phyloP scores from a whole-genome alignment of 192 early-diverging fungal genomes.

The Coemansia sp. region DNA sequence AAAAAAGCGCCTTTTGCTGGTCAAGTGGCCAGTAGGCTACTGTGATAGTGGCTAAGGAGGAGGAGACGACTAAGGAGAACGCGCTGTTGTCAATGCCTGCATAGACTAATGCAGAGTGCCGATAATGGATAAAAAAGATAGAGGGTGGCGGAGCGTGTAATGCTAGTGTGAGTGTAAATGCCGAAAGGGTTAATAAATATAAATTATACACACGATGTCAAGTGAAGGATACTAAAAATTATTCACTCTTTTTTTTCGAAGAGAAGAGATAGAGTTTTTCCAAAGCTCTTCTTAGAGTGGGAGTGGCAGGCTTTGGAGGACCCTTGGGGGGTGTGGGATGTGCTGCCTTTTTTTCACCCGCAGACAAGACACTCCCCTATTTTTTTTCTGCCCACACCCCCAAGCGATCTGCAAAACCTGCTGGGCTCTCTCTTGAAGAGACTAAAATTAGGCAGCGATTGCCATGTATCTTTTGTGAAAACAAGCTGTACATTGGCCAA shows the following conservation, averaged over 20 bases:
- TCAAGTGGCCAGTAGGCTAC: conserved; percentile 5
- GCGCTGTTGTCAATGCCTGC: conserved; percentile 25
- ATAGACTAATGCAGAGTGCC: conserved; percentile 20
- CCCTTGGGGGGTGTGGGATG: background rate
- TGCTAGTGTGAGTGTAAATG: conserved; percentile 1
- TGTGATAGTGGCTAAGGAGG: background rate
- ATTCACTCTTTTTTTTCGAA: background rate
- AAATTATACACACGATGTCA: conserved; percentile 5
- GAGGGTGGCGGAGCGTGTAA: background rate
- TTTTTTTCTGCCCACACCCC: background rate
- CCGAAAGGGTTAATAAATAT: conserved; percentile 1
- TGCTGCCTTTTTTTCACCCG: background rate
- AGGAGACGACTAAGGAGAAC: conserved; percentile 8
- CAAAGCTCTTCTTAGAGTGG: background rate
- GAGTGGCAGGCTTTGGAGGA: background rate
- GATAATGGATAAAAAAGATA: conserved; percentile 4
- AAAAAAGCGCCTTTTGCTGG: background rate
- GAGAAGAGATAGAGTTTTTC: conserved; percentile 4
- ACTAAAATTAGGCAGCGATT: conserved; percentile 31
- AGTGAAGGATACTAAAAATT: background rate
- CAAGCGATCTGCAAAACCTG: background rate
- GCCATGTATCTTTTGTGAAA: conserved; percentile 8
- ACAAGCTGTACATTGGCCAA: background rate
- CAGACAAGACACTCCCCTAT: background rate
- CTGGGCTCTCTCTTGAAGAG: conserved; percentile 11